Conservation (phyloP, 148 eudicot species). For the Heliamphora exappendiculata region DNA sequence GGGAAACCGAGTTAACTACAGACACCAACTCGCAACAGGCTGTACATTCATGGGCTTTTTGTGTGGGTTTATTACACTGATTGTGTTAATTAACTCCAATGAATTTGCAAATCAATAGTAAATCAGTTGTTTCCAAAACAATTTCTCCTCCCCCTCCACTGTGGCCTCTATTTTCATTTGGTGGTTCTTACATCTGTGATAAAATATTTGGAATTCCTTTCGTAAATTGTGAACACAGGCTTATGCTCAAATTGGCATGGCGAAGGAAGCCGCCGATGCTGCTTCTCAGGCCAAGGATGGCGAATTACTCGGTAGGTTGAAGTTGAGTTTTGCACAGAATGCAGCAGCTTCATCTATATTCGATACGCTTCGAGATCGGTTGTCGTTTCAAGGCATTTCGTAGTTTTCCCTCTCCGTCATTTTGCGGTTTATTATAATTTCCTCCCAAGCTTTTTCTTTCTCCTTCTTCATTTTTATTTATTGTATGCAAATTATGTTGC, state of each 20-base stretch:
- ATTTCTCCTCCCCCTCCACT: not conserved
- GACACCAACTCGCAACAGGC: no score
- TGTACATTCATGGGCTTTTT: no score
- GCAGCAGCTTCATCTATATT: slow-evolving; percentile 75
- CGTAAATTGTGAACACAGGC: slow-evolving; percentile 48
- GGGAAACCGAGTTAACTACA: no score
- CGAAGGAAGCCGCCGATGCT: slow-evolving; percentile 97
- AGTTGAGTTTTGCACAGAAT: slow-evolving; percentile 69
- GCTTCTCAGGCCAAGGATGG: slow-evolving; percentile 85
- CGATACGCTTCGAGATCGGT: slow-evolving; percentile 67
- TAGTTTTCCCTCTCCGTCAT: slow-evolving; percentile 13
- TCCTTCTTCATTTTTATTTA: not conserved
- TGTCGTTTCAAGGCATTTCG: slow-evolving; percentile 62
- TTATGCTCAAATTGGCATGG: slow-evolving; percentile 91
- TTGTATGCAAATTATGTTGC: not conserved
- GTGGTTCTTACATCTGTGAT: not conserved
- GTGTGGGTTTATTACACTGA: not conserved
- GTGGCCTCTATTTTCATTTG: not conserved
- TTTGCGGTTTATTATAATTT: not conserved
- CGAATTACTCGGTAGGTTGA: slow-evolving; percentile 72
- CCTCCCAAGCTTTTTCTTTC: not conserved
- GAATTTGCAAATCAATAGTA: not conserved
- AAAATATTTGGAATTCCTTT: not conserved
- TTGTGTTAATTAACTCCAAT: not conserved
- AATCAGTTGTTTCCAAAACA: not conserved